Evolutionary conservation across 1,139 yeast species (phyloP).

Genomic region (Petasospora fabianii): DNA sequence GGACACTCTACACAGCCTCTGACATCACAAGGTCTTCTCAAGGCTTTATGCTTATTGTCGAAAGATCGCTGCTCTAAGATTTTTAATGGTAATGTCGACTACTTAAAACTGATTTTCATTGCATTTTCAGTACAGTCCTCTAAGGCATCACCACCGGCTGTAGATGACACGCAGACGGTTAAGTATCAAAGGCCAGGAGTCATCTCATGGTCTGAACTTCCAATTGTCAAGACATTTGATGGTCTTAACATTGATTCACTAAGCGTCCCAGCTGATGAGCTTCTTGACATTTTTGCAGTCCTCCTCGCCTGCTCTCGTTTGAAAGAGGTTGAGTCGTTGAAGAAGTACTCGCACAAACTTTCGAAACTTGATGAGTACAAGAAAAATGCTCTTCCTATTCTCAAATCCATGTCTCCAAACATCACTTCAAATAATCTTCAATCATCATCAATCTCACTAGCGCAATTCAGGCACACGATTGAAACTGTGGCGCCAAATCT

Average conservation of each 20-base stretch:
- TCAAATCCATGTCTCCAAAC: conserved; percentile 43
- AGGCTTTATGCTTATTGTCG: conserved; percentile 37
- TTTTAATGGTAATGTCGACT: conserved; percentile 32
- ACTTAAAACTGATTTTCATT: conserved; percentile 37
- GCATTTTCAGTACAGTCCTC: conserved; percentile 35
- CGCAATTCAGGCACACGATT: conserved; percentile 36
- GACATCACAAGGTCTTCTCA: conserved; percentile 41
- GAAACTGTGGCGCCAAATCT: conserved; percentile 36
- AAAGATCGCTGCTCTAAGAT: conserved; percentile 34
- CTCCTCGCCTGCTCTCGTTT: conserved; percentile 36
- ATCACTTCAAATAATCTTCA: conserved; percentile 28
- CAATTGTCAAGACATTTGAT: conserved; percentile 28
- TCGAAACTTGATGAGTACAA: conserved; percentile 27
- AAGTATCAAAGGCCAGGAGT: conserved; percentile 11
- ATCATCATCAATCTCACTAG: conserved; percentile 30
- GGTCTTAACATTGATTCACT: conserved; percentile 33
- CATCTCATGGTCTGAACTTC: conserved; percentile 30
- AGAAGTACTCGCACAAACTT: conserved; percentile 15
- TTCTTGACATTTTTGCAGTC: conserved; percentile 42
- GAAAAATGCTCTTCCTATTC: conserved; percentile 31
- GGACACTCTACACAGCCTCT: conserved; percentile 32
- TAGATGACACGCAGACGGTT: conserved; percentile 11
- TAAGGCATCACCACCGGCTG: conserved; percentile 3
- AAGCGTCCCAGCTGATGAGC: conserved; percentile 33
- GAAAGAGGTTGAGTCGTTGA: conserved; percentile 29